Percentiles rank a stretch among this genome's conserved stretches.
Conservation (phyloP, 1,139 yeast species). For the Scheffersomyces lignicola region DNA sequence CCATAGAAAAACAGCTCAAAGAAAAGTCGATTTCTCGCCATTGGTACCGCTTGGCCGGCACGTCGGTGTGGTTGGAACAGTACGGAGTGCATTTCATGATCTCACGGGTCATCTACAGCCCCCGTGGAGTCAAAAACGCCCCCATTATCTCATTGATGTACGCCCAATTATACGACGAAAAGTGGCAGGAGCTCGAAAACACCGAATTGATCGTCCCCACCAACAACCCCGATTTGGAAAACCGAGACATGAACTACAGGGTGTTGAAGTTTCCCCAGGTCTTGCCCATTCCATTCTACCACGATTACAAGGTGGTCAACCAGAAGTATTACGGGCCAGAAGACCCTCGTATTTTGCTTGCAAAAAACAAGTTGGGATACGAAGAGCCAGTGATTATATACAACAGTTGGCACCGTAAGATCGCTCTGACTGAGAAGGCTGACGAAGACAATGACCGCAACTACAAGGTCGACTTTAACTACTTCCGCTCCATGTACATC, state of each 20-base stretch:
- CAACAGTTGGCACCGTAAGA: constrained; percentile 32
- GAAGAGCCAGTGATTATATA: constrained; percentile 40
- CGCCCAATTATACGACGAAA: constrained; percentile 28
- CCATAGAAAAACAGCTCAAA: constrained; percentile 17
- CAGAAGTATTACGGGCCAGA: constrained; percentile 41
- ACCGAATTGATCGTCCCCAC: constrained; percentile 35
- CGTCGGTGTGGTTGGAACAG: constrained; percentile 32
- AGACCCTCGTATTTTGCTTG: constrained; percentile 38
- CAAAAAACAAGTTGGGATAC: constrained; percentile 29
- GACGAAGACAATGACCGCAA: constrained; percentile 7
- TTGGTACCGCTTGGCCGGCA: constrained; percentile 33
- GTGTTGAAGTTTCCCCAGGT: constrained; percentile 29
- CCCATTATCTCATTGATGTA: constrained; percentile 23
- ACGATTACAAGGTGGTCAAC: constrained; percentile 20
- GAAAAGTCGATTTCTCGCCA: constrained; percentile 16
- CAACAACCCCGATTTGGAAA: constrained; percentile 12
- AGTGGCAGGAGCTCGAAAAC: constrained; percentile 39
- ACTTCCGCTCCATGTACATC: constrained; percentile 24
- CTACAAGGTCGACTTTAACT: constrained; percentile 11
- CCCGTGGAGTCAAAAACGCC: constrained; percentile 19
- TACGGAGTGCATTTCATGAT: constrained; percentile 35
- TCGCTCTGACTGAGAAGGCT: constrained; percentile 9
- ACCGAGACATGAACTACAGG: not conserved
- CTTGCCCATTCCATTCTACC: constrained; percentile 35
- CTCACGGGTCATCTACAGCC: constrained; percentile 26